Conservation (phyloP, 441 rosid genomes). For the Pelargonium fulgidum region DNA sequence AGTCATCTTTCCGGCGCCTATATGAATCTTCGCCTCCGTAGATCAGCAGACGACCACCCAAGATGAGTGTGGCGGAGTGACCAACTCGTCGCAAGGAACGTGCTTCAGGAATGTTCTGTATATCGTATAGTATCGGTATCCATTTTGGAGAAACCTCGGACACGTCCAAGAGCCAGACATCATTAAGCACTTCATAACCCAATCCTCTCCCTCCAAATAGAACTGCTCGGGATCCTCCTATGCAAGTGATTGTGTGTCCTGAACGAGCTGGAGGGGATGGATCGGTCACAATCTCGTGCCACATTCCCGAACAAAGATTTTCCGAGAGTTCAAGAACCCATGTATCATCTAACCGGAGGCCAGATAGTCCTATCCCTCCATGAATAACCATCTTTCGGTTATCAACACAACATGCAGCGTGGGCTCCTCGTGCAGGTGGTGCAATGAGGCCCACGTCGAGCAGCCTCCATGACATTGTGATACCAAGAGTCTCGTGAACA, state of each 20-base stretch:
- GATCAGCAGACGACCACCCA: slow-evolving; percentile 68
- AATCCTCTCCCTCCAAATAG: slow-evolving; percentile 89
- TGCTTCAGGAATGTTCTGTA: too few species aligned
- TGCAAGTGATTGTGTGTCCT: slow-evolving; percentile 75
- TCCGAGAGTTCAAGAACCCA: slow-evolving; percentile 79
- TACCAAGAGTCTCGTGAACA: slow-evolving; percentile 31
- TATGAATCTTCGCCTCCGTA: slow-evolving; percentile 85
- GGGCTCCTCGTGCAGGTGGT: slow-evolving; percentile 88
- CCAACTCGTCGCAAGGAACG: slow-evolving; percentile 93
- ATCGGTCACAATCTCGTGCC: slow-evolving; percentile 48
- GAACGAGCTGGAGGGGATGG: slow-evolving; percentile 82
- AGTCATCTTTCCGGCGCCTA: slow-evolving; percentile 74
- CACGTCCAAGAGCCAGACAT: slow-evolving; percentile 62
- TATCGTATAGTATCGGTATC: too few species aligned
- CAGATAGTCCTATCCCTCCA: slow-evolving; percentile 70
- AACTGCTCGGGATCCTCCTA: slow-evolving; percentile 43
- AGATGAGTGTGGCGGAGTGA: slow-evolving; percentile 67
- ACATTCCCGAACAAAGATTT: slow-evolving; percentile 45
- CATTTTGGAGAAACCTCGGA: slow-evolving; percentile 37
- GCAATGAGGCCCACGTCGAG: slow-evolving; percentile 42
- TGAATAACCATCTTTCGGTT: slow-evolving; percentile 65
- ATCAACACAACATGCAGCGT: slow-evolving; percentile 64
- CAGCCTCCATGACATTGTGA: slow-evolving; percentile 56
- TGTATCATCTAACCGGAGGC: slow-evolving; percentile 66
- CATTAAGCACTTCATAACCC: slow-evolving; percentile 74